A percentile compares a stretch with the other conserved stretches of the same genome.
Evolutionary conservation across 495 filamentous ascomycete genomes (phyloP).

Genomic region (Terfezia claveryi): DNA sequence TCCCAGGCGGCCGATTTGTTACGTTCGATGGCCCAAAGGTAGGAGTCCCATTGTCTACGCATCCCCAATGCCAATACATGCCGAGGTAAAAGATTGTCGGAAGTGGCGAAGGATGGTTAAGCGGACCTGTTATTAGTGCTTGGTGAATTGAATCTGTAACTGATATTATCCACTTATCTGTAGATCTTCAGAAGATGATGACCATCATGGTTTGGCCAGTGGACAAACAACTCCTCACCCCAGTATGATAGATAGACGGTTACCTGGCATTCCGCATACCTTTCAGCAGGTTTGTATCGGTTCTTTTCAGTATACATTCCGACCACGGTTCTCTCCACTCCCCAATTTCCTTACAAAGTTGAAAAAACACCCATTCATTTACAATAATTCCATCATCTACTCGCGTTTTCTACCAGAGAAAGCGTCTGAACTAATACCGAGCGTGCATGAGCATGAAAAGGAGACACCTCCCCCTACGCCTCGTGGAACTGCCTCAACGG

Average conservation of each 20-base stretch:
- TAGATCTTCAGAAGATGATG: background rate
- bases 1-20: slow-evolving; percentile 18
- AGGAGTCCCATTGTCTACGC: slow-evolving; percentile 2
- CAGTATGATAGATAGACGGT: slow-evolving; percentile 16
- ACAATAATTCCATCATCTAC: background rate
- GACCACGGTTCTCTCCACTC: slow-evolving; percentile 2
- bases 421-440: slow-evolving; percentile 10
- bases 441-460: slow-evolving; percentile 16
- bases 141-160: no score
- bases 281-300: slow-evolving; percentile 20
- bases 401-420: slow-evolving; percentile 5
- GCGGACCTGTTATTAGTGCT: no score
- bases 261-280: slow-evolving; percentile 17
- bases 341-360: background rate
- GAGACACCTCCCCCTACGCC: slow-evolving; percentile 18
- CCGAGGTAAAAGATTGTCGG: background rate
- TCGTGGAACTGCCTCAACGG: slow-evolving; percentile 16
- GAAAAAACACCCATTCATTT: background rate
- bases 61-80: slow-evolving; percentile 1
- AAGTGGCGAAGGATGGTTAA: background rate
- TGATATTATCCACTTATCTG: no score
- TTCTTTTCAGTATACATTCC: slow-evolving; percentile 3
- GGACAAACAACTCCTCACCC: slow-evolving; percentile 19
- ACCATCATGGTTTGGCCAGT: slow-evolving; percentile 15
- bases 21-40: slow-evolving; percentile 19